Base-by-base conservation (phyloP, 768 basidiomycete species). In the Boletellus ananas region DNA sequence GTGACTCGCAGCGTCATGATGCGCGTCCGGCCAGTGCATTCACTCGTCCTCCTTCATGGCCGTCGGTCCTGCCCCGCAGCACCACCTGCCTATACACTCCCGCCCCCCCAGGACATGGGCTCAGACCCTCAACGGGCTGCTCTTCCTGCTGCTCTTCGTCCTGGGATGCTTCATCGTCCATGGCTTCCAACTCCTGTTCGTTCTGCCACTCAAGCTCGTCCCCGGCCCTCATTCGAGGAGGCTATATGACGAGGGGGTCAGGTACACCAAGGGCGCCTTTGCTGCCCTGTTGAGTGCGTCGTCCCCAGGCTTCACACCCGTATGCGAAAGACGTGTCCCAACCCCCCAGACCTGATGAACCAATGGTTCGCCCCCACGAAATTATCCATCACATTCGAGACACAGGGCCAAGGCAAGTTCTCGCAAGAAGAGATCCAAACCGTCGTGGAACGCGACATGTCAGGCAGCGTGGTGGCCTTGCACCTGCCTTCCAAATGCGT, bases 181-280 rank as follows among this genome's bases (percentile, higher is more conserved):
- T 60, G 74, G 70, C 27, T 80, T 81, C 34, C 94, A 95, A 67
- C 77, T 94, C 65, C 57, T 84, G 23, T 71, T 86, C 56, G 70
- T 90, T 34, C 71, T 91, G 14, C 83, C 90, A 2, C 68, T 94
- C 42, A 74, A 79, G 44, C 61, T 84, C 18, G 65, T 89, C 3
- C 85, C 88, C n/a, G 79, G 81, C 45, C 63, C 72, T 23, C 76
- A 71, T 66, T 73, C 85, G 6, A 71, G 69, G 50, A 70, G 68
- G 18, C 61, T 84, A 43, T 92, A 90, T 63, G 77, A 84, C 43
- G 72, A 79, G 45, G 87, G 85, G 1, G 81, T 93, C 44, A 76
- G 84, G 34, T 85, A 85, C 59, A 90, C 88, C 49, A 93, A 94
- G 70, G 90, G 87, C 23, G 77, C 85, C 14, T 93, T 91, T 68